These are phyloP conservation scores for Chlorella sorokiniana DNA, from an alignment of 139 green algal species.

Conservation along the genomic window DNA sequence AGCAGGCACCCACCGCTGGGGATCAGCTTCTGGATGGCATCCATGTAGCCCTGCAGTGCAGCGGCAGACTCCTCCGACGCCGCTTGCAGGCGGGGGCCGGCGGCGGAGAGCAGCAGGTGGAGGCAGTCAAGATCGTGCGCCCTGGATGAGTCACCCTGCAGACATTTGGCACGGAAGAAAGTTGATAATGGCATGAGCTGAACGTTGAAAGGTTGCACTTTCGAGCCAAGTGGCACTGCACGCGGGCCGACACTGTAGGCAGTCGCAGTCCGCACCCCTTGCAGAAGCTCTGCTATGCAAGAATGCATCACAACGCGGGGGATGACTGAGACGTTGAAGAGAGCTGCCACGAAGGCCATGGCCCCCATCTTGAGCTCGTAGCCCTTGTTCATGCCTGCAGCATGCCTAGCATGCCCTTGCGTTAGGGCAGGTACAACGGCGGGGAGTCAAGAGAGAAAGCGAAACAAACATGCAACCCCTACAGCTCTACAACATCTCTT, in stretches of 20 bases:
- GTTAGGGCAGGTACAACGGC: no score
- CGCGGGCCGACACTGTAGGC: no score
- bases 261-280: not conserved
- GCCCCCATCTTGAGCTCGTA: not conserved
- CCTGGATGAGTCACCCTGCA: not conserved
- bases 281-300: slow-evolving; percentile 5
- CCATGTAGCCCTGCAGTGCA: not conserved
- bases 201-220: not conserved
- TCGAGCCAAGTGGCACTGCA: not conserved
- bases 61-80: not conserved
- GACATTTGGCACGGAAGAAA: not conserved
- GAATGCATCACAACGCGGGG: not conserved
- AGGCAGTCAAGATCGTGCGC: slow-evolving; percentile 17
- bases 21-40: not conserved
- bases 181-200: not conserved
- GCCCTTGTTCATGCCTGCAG: not conserved
- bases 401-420: no score
- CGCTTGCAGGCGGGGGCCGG: not conserved
- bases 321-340: not conserved
- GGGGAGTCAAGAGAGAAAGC: no score
- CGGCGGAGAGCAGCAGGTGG: not conserved
- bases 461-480: no score
- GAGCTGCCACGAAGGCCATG: not conserved
- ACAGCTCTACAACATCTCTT: no score
- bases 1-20: not conserved